phyloP scores from a whole-genome alignment of 805 yeast species.

The Candida verbasci region DNA sequence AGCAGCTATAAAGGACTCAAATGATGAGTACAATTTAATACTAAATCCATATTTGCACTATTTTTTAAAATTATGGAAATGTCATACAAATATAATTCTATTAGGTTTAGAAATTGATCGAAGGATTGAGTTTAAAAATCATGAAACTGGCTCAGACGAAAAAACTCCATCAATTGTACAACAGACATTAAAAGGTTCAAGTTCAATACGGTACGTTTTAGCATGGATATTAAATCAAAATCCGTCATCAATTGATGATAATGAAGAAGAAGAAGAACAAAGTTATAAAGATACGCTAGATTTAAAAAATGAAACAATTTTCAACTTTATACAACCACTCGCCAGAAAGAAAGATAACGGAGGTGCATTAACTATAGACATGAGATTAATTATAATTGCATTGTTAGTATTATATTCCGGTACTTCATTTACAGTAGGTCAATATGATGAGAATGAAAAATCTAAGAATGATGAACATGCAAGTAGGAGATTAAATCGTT shows the following conservation, averaged over 20 bases:
- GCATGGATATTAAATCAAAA: slow-evolving; percentile 53
- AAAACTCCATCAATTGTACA: slow-evolving; percentile 31
- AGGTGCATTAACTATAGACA: slow-evolving; percentile 57
- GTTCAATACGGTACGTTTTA: slow-evolving; percentile 57
- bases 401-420: slow-evolving; percentile 32
- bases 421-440: slow-evolving; percentile 9
- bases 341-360: slow-evolving; percentile 53
- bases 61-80: slow-evolving; percentile 62
- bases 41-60: slow-evolving; percentile 60
- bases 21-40: slow-evolving; percentile 31
- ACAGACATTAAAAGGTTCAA: slow-evolving; percentile 50
- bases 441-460: slow-evolving; percentile 2
- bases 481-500: slow-evolving; percentile 16
- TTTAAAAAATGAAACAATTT: slow-evolving; percentile 52
- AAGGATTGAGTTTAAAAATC: slow-evolving; percentile 26
- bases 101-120: slow-evolving; percentile 54
- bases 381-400: slow-evolving; percentile 55
- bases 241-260: slow-evolving; percentile 15
- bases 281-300: slow-evolving; percentile 40
- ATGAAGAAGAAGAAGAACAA: slow-evolving; percentile 2
- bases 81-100: slow-evolving; percentile 54
- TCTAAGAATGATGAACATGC: slow-evolving; percentile 12
- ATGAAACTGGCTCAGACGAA: slow-evolving; percentile 18
- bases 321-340: slow-evolving; percentile 62
- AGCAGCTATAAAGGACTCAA: slow-evolving; percentile 17